Evolutionary conservation across 2,329 filamentous ascomycete genomes (phyloP), one percentile per base, ranked within the genome.

Genomic region (Beauveria medogensis): DNA sequence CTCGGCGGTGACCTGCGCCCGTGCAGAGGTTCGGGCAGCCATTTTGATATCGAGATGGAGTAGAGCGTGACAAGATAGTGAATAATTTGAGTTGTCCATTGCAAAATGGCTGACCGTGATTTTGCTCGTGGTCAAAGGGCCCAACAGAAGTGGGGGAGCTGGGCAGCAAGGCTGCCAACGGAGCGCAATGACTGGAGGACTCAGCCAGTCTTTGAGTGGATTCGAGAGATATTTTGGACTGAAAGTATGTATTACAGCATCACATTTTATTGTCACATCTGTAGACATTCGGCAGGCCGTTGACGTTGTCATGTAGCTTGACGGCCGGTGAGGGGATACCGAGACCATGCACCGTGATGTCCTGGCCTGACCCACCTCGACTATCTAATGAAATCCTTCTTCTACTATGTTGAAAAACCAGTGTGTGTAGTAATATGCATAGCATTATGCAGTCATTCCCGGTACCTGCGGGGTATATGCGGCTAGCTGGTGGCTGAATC

Each of bases 1-100:
- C 10, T 60, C 63, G 2, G 70, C 63, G 2, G 67, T 67, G 16
- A 67, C 67, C 14, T 65, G 63, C 9, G 67, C 67, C 28, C 70
- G 64, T 48, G 65, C 61, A 9, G 70, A 72, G 16, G 51, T 61
- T 10, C 18, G 64, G 24, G 67, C 62, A 7, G 52, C 28, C 56
- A 63, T 43, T 20, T 24, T n/a, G 4, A 60, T 37, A 4, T 61
- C 16, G 16, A 58, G 12, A n/a, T 41, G 41, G 5, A 50, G 26
- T n/a, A 48, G 40, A 20, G 26, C 20, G 20, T 46, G 40, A 18
- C 2, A 43, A 1, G 37, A 16, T 12, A 46, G 26, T 44, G 56
- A 37, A 26, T 34, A 40, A 14, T 34, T 20, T 52, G 56, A 46
- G 37, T 44, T 44, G 14, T 37, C 2, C 40, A 59, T 53, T 18